phyloP scores from a whole-genome alignment of 805 yeast species.

The Lipomyces japonicus region DNA sequence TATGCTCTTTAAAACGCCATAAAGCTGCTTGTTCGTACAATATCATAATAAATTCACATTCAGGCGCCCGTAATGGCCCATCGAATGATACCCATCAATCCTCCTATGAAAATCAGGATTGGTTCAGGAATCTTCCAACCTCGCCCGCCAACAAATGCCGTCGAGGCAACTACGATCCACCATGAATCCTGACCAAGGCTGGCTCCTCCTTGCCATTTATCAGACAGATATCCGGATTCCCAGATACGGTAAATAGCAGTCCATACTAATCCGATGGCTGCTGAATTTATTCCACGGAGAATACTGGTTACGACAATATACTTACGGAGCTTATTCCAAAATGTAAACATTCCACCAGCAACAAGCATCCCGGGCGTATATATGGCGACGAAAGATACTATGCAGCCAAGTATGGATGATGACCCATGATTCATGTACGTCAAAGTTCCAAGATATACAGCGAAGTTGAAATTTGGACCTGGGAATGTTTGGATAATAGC shows the following conservation, averaged over 20 bases:
- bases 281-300: conserved; percentile 23
- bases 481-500: conserved; percentile 26
- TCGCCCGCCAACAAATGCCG: conserved; percentile 18
- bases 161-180: conserved; percentile 24
- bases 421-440: conserved; percentile 20
- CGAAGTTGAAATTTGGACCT: conserved; percentile 26
- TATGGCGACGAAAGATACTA: conserved; percentile 21
- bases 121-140: conserved; percentile 21
- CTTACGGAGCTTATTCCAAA: conserved; percentile 25
- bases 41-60: too few relatives aligned
- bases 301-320: conserved; percentile 10
- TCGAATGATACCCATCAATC: conserved; percentile 23
- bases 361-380: conserved; percentile 25
- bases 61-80: conserved; percentile 11
- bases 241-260: conserved; percentile 27
- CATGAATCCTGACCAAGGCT: conserved; percentile 22
- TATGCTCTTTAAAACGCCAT: too few relatives aligned
- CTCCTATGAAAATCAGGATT: conserved; percentile 17
- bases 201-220: conserved; percentile 6
- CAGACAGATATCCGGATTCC: conserved; percentile 20
- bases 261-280: conserved; percentile 26
- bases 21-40: too few relatives aligned
- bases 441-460: conserved; percentile 24
- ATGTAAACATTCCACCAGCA: conserved; percentile 27
- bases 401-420: conserved; percentile 12